Base-by-base conservation (phyloP, 257 asterid genomes). In the Solanum infundibuliforme region DNA sequence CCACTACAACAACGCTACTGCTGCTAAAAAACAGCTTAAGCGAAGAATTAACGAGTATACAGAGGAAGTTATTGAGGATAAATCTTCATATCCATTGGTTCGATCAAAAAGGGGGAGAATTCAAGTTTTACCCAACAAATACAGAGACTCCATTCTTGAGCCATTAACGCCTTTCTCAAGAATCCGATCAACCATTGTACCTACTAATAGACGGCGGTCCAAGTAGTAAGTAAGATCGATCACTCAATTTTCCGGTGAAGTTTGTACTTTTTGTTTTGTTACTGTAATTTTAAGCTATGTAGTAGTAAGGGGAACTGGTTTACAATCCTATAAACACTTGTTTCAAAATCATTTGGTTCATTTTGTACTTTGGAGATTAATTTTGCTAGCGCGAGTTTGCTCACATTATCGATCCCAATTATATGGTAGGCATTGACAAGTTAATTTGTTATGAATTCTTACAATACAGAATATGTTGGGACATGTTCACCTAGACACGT, bases 111-210 rank as follows among this genome's bases (percentile, higher is more conserved):
- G 90, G n/a, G 90, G 88, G 10, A 60, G 90, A 68, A n/a, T 39
- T 73, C 90, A 36, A 68, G 87, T 73, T 52, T 60, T 88, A 71
- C 90, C 90, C 21, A 52, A 74, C 72, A 88, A 84, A 85, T 88
- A 88, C 41, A 23, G 65, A 2, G 90, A 88, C 58, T 88, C 90
- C n/a, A 52, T 88, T 27, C 43, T 88, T n/a, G 86, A 73, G 52
- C 88, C 87, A 83, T 65, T 87, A 14, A 52, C 74, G 39, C 34
- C 36, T 4, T 58, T 46, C 2, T 83, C 88, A 12, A 87, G 88
- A 72, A 83, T 34, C 72, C 83, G 86, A 55, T 36, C 85, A 62
- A 39, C 72, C 18, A 36, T 34, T 88, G 16, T 52, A 85, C 87
- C 87, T 46, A 52, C 62, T 14, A 84, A 60, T 31, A 84, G 55